Percentiles rank a stretch among this genome's conserved stretches.
Conservation (phyloP, 805 yeast genomes). For the Sungouiozyma ichnusensis region DNA sequence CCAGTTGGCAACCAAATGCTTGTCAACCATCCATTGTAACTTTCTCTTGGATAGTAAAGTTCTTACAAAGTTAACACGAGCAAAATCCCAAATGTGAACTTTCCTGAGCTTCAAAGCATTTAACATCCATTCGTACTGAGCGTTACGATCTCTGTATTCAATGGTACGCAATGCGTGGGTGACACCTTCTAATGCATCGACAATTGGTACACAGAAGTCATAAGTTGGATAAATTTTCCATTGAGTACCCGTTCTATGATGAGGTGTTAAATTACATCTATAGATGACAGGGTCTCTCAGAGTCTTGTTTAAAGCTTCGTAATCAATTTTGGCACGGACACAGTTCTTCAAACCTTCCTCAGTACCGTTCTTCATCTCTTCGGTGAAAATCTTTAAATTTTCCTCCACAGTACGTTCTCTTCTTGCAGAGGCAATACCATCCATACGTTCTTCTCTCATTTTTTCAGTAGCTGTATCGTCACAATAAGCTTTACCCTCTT, state of each 20-base stretch:
- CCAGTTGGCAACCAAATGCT: slow-evolving; percentile 82
- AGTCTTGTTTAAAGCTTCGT: slow-evolving; percentile 84
- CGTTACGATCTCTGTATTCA: slow-evolving; percentile 97
- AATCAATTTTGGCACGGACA: slow-evolving; percentile 93
- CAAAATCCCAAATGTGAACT: slow-evolving; percentile 96
- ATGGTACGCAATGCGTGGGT: slow-evolving; percentile 97
- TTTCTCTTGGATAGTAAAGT: slow-evolving; percentile 94
- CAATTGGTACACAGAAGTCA: slow-evolving; percentile 97
- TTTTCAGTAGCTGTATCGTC: slow-evolving; percentile 90
- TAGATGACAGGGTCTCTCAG: slow-evolving; percentile 96
- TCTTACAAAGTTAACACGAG: slow-evolving; percentile 92
- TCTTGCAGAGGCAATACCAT: slow-evolving; percentile 85
- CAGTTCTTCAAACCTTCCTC: slow-evolving; percentile 88
- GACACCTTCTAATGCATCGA: slow-evolving; percentile 92
- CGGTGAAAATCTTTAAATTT: slow-evolving; percentile 72
- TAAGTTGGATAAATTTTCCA: slow-evolving; percentile 99
- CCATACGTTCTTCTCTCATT: slow-evolving; percentile 99
- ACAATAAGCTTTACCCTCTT: slow-evolving; percentile 93
- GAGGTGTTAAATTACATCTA: slow-evolving; percentile 96
- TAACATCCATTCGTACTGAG: slow-evolving; percentile 96
- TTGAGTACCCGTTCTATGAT: slow-evolving; percentile 83
- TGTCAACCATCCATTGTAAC: slow-evolving; percentile 98
- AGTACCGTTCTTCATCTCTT: slow-evolving; percentile 90
- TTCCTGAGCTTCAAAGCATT: slow-evolving; percentile 72
- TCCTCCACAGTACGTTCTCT: slow-evolving; percentile 92